Evolutionary conservation across 768 basidiomycete species (phyloP), one percentile per base, ranked within the genome.

Genomic region (Leccinum aurantiacum): DNA sequence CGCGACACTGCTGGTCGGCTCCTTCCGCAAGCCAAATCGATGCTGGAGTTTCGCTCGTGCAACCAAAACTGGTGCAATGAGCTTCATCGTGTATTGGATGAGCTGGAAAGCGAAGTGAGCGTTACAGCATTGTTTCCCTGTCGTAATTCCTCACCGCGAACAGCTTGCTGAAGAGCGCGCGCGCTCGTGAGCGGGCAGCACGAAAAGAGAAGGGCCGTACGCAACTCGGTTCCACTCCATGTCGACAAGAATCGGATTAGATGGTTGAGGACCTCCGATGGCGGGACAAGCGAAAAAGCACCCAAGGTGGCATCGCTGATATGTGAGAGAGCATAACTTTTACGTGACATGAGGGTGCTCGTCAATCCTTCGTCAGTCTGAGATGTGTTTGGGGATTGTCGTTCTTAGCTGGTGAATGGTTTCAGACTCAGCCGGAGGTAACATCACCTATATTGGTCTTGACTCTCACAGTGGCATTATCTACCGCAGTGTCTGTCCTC

Each of bases 151-250:
- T 60, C 35, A 91, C 88, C 83, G 85, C 84, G 71, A 92, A 90
- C 33, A 91, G 69, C 71, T 92, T 92, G 75, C 90, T 92, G 68
- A 48, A 54, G 37, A 17, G 53, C 35, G 14, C 25, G 35, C 19
- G 17, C 44, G 56, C 51, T 53, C 35, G 58, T 65, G 54, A 65
- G 71, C 54, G 44, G 27, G 44, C 22, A 49, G 50, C 41, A 49
- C 47, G 41, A 49, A 60, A 29, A 38, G 24, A 67, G 60, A 51
- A 63, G 27, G 60, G 38, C 35, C 31, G 63, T 62, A 85, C 85
- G 72, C 78, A 71, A 92, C 91, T 94, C 92, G 83, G 84, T 91
- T 27, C 91, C 91, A 71, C 85, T 88, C 89, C 90, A 93, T 66
- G 91, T 90, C 57, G 88, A 85, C 55, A 93, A 77, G 69, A 85